Evolutionary conservation across 1,284 basidiomycete species (phyloP).

Genomic region (Trichosporon asahii): DNA sequence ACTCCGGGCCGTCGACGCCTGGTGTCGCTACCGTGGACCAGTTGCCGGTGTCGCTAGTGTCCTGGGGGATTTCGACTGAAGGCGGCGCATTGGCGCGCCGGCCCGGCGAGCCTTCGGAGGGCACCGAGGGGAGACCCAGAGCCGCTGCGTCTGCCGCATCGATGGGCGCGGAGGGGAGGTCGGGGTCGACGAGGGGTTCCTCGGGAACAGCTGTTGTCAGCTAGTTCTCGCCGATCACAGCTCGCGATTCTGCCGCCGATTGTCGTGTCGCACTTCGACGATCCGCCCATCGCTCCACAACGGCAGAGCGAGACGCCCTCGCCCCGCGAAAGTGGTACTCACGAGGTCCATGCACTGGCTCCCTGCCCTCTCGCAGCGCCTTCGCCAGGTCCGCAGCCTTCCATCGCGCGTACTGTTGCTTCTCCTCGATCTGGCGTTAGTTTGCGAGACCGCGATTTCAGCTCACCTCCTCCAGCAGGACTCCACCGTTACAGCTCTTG

Average conservation of each 20-base stretch:
- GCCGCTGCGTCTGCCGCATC: neutral
- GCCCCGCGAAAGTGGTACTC: constrained; percentile 19
- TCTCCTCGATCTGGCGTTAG: constrained; percentile 49
- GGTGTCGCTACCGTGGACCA: constrained; percentile 51
- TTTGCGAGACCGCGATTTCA: neutral
- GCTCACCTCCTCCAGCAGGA: constrained; percentile 49
- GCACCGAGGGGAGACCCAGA: neutral
- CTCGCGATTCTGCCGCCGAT: neutral
- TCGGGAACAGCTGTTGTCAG: constrained; percentile 35
- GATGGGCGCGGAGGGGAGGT: constrained; percentile 7
- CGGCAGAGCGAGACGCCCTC: neutral
- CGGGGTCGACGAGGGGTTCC: constrained; percentile 15
- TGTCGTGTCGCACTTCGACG: too few relatives aligned
- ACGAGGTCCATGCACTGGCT: constrained; percentile 49
- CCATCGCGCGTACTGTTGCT: constrained; percentile 52
- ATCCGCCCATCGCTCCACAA: too few relatives aligned
- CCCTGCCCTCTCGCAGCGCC: constrained; percentile 47
- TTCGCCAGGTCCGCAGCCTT: constrained; percentile 52
- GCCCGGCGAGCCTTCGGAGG: neutral
- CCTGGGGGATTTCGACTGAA: neutral
- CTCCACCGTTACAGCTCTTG: constrained; percentile 46
- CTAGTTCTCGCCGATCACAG: neutral
- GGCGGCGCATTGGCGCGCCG: neutral
- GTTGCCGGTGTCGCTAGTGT: neutral
- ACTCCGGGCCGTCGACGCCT: constrained; percentile 38